Evolutionary conservation across 768 basidiomycete species (phyloP).

Genomic region (Lactarius deliciosus): DNA sequence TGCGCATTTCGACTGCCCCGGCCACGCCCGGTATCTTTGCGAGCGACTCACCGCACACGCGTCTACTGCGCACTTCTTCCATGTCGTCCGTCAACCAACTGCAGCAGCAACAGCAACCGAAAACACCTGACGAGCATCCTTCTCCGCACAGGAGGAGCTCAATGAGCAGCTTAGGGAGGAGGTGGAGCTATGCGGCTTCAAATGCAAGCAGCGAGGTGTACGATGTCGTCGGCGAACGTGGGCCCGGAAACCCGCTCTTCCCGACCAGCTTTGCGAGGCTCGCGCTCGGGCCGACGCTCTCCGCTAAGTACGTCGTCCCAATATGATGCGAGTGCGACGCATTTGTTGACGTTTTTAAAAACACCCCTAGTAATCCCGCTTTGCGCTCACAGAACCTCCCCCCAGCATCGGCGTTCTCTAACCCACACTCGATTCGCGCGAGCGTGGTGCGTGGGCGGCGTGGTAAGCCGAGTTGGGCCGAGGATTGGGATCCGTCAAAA

Average conservation of each 20-base stretch:
- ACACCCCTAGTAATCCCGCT: constrained; percentile 29
- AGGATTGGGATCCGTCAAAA: constrained; percentile 41
- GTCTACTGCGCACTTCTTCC: constrained; percentile 32
- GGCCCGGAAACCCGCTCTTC: constrained; percentile 76
- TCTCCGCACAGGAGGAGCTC: constrained; percentile 10
- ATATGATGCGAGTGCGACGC: neutral
- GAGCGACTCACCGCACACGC: constrained; percentile 15
- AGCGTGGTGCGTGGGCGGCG: constrained; percentile 30
- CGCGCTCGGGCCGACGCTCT: constrained; percentile 62
- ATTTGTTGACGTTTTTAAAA: neutral
- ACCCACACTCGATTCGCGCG: constrained; percentile 32
- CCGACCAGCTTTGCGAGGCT: constrained; percentile 76
- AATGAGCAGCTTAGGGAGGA: constrained; percentile 12
- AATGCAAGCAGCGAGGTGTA: constrained; percentile 37
- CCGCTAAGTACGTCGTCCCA: constrained; percentile 44
- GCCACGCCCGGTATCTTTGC: constrained; percentile 33
- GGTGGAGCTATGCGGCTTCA: constrained; percentile 27
- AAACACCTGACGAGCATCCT: neutral
- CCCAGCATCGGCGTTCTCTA: constrained; percentile 33
- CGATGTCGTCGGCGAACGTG: constrained; percentile 59
- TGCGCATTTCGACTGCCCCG: constrained; percentile 53
- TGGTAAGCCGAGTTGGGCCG: constrained; percentile 40
- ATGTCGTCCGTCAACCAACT: constrained; percentile 28
- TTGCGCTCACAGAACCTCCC: constrained; percentile 35
- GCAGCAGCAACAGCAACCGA: neutral